These are phyloP conservation scores for Alternaria metachromatica DNA, from an alignment of 2,329 filamentous ascomycete genomes.

Conservation along the genomic window DNA sequence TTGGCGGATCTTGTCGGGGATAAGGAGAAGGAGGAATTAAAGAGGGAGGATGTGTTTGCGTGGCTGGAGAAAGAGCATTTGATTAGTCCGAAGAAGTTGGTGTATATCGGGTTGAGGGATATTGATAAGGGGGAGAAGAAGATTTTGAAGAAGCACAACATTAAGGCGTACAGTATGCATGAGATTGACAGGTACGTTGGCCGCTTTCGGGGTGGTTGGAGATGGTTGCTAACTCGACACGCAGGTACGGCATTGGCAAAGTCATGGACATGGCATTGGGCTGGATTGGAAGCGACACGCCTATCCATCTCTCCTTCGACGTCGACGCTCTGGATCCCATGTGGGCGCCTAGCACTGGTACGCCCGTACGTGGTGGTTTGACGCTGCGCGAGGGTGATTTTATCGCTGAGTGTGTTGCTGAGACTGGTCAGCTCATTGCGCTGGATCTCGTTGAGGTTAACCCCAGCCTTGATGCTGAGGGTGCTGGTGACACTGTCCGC, in stretches of 20 bases:
- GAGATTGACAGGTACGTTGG: conserved; percentile 81
- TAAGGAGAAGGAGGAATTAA: conserved; percentile 70
- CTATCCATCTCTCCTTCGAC: conserved; percentile 96
- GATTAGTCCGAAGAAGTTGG: conserved; percentile 80
- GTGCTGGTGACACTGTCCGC: conserved; percentile 83
- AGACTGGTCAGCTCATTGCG: conserved; percentile 63
- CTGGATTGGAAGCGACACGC: conserved; percentile 92
- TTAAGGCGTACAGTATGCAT: conserved; percentile 98
- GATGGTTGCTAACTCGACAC: background rate
- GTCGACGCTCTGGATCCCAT: conserved; percentile 95
- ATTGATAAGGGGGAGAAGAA: conserved; percentile 94
- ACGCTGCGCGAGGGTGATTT: conserved; percentile 96
- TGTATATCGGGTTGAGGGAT: conserved; percentile 95
- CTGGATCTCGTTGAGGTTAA: conserved; percentile 65
- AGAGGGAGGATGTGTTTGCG: conserved; percentile 78
- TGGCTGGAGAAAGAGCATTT: conserved; percentile 81
- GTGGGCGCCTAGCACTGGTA: conserved; percentile 96
- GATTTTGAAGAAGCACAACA: conserved; percentile 84
- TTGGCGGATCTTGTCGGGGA: conserved; percentile 83
- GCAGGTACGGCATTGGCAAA: conserved; percentile 86
- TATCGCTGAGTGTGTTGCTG: conserved; percentile 76
- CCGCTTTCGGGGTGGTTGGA: background rate
- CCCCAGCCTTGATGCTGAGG: conserved; percentile 58
- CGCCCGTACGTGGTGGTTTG: conserved; percentile 89
- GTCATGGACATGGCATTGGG: conserved; percentile 99